Conservation (phyloP, 371 early-diverging fungal species). For the Dichotomocladium elegans region DNA sequence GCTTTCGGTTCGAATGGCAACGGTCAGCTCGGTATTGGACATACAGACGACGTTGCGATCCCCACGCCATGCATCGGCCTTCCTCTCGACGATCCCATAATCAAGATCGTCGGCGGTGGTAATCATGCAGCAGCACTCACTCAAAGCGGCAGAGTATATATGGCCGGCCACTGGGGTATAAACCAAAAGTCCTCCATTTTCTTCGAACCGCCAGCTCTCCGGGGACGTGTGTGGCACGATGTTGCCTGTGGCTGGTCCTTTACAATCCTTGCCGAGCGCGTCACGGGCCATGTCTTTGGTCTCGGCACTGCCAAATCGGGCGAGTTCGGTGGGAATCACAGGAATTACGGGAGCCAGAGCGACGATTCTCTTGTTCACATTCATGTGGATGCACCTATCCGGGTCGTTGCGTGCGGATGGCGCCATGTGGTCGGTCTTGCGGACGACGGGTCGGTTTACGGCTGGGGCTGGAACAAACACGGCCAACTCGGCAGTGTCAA, state of each 20-base stretch:
- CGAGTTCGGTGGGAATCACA: conserved; percentile 32
- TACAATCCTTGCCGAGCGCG: conserved; percentile 34
- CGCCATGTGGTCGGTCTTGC: conserved; percentile 53
- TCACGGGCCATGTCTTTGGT: conserved; percentile 34
- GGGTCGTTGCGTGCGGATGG: conserved; percentile 58
- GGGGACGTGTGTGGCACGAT: conserved; percentile 27
- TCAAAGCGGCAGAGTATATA: conserved; percentile 13
- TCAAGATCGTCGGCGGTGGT: conserved; percentile 52
- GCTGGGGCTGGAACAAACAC: conserved; percentile 63
- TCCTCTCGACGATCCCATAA: conserved; percentile 14
- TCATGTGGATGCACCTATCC: conserved; percentile 16
- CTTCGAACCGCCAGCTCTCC: background rate
- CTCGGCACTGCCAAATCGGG: conserved; percentile 51
- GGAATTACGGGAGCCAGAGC: conserved; percentile 2
- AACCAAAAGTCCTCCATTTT: background rate
- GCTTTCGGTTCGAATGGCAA: conserved; percentile 66
- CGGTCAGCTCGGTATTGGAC: conserved; percentile 61
- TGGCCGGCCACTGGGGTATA: conserved; percentile 13
- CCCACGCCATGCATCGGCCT: conserved; percentile 26
- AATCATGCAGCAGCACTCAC: conserved; percentile 62
- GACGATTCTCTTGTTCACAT: conserved; percentile 17
- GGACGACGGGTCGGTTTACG: conserved; percentile 33
- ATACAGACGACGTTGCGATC: conserved; percentile 29
- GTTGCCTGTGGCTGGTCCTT: conserved; percentile 63
- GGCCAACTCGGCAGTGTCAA: conserved; percentile 39